Conservation (phyloP, 768 basidiomycete genomes). For the Leccinum imitatum region DNA sequence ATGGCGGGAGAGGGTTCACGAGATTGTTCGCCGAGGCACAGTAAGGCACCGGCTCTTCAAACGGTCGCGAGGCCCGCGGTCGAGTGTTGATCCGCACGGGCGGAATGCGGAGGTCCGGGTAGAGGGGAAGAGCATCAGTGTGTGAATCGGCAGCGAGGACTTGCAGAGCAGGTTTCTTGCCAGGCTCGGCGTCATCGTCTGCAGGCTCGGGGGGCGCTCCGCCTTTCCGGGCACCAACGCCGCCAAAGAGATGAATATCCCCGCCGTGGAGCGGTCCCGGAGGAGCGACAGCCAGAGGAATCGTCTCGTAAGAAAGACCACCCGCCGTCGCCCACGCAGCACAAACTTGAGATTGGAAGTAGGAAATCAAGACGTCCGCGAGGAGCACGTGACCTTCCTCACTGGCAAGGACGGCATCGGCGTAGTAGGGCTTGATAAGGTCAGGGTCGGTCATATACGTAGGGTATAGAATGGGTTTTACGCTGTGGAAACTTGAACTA, state of each 20-base stretch:
- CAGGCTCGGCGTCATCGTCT: slow-evolving; percentile 33
- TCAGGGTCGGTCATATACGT: slow-evolving; percentile 75
- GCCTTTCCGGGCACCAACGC: slow-evolving; percentile 83
- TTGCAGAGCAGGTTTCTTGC: slow-evolving; percentile 21
- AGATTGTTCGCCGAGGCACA: slow-evolving; percentile 98
- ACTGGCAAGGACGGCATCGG: slow-evolving; percentile 82
- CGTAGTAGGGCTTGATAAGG: slow-evolving; percentile 68
- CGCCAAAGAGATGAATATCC: slow-evolving; percentile 72
- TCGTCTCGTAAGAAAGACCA: slow-evolving; percentile 63
- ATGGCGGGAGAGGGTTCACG: slow-evolving; percentile 94
- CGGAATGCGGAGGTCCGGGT: slow-evolving; percentile 53
- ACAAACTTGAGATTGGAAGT: slow-evolving; percentile 89
- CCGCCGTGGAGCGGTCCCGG: slow-evolving; percentile 34
- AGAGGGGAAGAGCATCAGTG: slow-evolving; percentile 10
- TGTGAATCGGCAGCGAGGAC: slow-evolving; percentile 14
- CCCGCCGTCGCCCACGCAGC: slow-evolving; percentile 75
- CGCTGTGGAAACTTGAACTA: slow-evolving; percentile 39
- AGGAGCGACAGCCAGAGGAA: slow-evolving; percentile 38
- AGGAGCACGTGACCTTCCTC: slow-evolving; percentile 79
- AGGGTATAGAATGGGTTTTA: slow-evolving; percentile 80
- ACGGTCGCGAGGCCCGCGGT: slow-evolving; percentile 52
- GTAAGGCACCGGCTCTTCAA: slow-evolving; percentile 86
- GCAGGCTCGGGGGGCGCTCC: slow-evolving; percentile 47
- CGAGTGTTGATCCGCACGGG: slow-evolving; percentile 67
- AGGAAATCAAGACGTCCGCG: slow-evolving; percentile 88